A percentile compares a stretch with the other conserved stretches of the same genome.
Conservation (phyloP, 2,329 filamentous ascomycete species). For the Thielaviopsis punctulata region DNA sequence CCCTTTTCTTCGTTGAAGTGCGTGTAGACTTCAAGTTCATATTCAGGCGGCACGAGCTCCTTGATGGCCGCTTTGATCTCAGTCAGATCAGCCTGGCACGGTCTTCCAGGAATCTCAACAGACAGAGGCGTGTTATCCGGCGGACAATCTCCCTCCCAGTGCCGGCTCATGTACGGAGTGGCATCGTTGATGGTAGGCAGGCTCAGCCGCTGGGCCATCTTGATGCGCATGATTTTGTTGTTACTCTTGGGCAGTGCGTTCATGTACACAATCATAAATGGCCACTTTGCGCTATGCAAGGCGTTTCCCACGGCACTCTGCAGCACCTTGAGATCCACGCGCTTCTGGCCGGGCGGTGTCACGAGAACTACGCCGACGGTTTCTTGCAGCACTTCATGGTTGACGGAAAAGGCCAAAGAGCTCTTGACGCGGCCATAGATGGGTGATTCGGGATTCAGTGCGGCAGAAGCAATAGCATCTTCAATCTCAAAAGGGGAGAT, state of each 20-base stretch:
- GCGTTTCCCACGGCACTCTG: constrained; percentile 29
- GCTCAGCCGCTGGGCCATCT: constrained; percentile 29
- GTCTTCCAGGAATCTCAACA: constrained; percentile 21
- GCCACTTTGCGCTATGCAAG: constrained; percentile 36
- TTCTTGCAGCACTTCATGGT: constrained; percentile 36
- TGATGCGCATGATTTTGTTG: constrained; percentile 40
- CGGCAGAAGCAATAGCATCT: constrained; percentile 33
- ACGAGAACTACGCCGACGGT: constrained; percentile 36
- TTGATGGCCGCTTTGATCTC: constrained; percentile 16
- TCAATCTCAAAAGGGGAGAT: constrained; percentile 43
- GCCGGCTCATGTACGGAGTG: constrained; percentile 26
- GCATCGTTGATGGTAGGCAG: constrained; percentile 28
- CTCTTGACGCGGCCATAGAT: constrained; percentile 30
- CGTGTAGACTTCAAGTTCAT: constrained; percentile 9
- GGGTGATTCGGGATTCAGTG: constrained; percentile 23
- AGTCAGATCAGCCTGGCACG: constrained; percentile 20
- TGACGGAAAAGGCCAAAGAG: constrained; percentile 34
- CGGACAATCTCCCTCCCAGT: constrained; percentile 33
- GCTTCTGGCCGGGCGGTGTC: constrained; percentile 24
- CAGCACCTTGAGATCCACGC: constrained; percentile 30
- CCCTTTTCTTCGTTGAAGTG: constrained; percentile 10
- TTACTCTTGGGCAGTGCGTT: constrained; percentile 36
- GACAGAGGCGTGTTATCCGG: constrained; percentile 29
- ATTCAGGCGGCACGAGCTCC: constrained; percentile 2
- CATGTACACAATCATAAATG: constrained; percentile 35